A percentile compares a stretch with the other conserved stretches of the same genome.
Evolutionary conservation across 805 yeast genomes (phyloP).

Genomic region (Candida germanica): DNA sequence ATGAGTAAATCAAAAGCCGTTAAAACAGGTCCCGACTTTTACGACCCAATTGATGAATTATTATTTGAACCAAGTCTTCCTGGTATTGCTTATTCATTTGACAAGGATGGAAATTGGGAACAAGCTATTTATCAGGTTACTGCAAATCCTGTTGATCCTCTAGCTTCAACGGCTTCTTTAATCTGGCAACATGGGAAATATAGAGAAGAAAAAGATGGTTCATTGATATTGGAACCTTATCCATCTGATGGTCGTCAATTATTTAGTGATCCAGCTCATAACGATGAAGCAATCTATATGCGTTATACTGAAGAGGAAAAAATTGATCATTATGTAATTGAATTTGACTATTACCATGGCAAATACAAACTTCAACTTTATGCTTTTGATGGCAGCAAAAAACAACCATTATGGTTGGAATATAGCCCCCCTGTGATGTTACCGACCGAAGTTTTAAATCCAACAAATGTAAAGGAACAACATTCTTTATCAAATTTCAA

Average conservation of each 20-base stretch:
- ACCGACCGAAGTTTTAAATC: slow-evolving; percentile 18
- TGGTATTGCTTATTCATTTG: slow-evolving; percentile 21
- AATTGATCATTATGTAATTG: slow-evolving; percentile 13
- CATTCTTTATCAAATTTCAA: slow-evolving; percentile 6
- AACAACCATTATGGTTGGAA: slow-evolving; percentile 20
- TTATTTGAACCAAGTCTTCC: slow-evolving; percentile 19
- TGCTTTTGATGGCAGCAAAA: slow-evolving; percentile 16
- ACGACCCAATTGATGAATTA: slow-evolving; percentile 18
- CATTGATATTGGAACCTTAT: slow-evolving; percentile 14
- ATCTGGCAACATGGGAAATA: slow-evolving; percentile 23
- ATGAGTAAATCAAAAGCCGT: slow-evolving; percentile 18
- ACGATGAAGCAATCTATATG: slow-evolving; percentile 15
- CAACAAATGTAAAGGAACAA: slow-evolving; percentile 11
- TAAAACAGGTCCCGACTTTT: slow-evolving; percentile 17
- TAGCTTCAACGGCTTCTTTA: slow-evolving; percentile 17
- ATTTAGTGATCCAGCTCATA: slow-evolving; percentile 19
- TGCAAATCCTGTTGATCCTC: slow-evolving; percentile 16
- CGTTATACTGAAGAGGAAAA: slow-evolving; percentile 16
- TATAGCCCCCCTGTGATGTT: slow-evolving; percentile 20
- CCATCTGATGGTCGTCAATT: slow-evolving; percentile 20
- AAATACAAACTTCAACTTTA: slow-evolving; percentile 15
- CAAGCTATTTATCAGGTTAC: slow-evolving; percentile 17
- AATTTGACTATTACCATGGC: slow-evolving; percentile 16
- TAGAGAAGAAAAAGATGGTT: slow-evolving; percentile 8
- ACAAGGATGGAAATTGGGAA: slow-evolving; percentile 21